Evolutionary conservation across 2,329 filamentous ascomycete species (phyloP), one percentile per base, ranked within the genome.

Genomic region (Ceratocystis lukuohia): DNA sequence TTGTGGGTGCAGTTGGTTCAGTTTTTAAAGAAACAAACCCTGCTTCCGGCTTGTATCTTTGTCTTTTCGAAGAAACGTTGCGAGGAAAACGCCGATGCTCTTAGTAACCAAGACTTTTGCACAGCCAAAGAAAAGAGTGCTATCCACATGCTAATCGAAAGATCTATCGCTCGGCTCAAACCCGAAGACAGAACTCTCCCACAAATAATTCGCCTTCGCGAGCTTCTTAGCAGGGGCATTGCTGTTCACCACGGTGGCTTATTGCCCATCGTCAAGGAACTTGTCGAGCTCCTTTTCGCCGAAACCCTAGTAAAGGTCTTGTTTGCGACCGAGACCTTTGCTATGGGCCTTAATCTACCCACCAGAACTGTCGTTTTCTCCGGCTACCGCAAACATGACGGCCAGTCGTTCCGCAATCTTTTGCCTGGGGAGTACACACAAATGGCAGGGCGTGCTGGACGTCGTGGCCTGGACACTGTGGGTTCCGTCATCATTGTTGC

Each of bases 51-150:
- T 7, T 97, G 93, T 74, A 96, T 99, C 70, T 99, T 99, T 73
- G 93, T 99, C 66, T 99, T 99, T 76, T 99, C 94, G 2, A 99
- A 97, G 78, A 96, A 94, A 76, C 82, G 94, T 64, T 97, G 94
- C 72, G 94, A 99, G 75, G 91, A 97, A 73, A 99, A 97, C 74
- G 94, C 94, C 0, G 91, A 96, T 74, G 93, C 94, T 0, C 80
- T 99, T 25, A 93, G 89, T 69, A 97, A 96, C 72, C 87, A 96
- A 70, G 94, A 99, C 73, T 97, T 96, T 73, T 95, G 89, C 74
- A 96, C 88, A 5, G 91, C 92, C 0, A 83, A 87, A 2, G 94
- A 99, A 77, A 97, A 96, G 81, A 99, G 94, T 71, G 87, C 90
- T 59, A 95, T 96, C 67, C 93, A 99, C 74, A 96, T 97, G 89